Evolutionary conservation across 2,329 filamentous ascomycete genomes (phyloP).

Genomic region (Myriosclerotinia scirpicola): DNA sequence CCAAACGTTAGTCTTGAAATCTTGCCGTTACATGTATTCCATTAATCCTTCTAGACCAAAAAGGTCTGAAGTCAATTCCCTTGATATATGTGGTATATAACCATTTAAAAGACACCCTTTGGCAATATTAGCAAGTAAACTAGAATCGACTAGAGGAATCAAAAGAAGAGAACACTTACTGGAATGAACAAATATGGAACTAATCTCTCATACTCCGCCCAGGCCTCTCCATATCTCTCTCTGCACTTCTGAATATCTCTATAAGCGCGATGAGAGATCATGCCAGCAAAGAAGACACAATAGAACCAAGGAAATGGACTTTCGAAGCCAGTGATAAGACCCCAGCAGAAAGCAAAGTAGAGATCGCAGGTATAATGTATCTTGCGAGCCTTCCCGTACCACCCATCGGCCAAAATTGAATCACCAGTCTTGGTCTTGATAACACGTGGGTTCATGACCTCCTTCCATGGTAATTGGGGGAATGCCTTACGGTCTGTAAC

Average conservation of each 20-base stretch:
- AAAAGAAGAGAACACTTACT: constrained; percentile 41
- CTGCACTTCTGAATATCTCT: constrained; percentile 76
- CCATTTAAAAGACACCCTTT: constrained; percentile 19
- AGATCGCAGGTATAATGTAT: constrained; percentile 79
- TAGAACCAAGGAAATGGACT: constrained; percentile 91
- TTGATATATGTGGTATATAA: background rate
- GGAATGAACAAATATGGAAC: constrained; percentile 87
- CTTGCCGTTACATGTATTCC: background rate
- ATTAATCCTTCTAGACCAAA: background rate
- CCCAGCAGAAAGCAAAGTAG: constrained; percentile 77
- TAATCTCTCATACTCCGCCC: constrained; percentile 75
- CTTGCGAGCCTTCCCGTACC: constrained; percentile 79
- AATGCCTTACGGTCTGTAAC: constrained; percentile 73
- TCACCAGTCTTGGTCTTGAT: constrained; percentile 73
- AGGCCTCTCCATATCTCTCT: constrained; percentile 77
- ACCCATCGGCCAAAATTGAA: constrained; percentile 78
- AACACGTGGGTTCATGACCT: constrained; percentile 74
- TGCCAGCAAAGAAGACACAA: constrained; percentile 73
- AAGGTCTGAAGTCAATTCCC: background rate
- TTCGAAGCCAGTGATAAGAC: constrained; percentile 75
- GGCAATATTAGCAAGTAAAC: background rate
- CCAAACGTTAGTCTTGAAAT: background rate
- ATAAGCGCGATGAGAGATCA: constrained; percentile 77
- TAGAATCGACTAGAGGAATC: no score
- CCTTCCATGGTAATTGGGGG: constrained; percentile 88